phyloP scores from a whole-genome alignment of 2,329 filamentous ascomycete species.

The Aspergillus cejpii region DNA sequence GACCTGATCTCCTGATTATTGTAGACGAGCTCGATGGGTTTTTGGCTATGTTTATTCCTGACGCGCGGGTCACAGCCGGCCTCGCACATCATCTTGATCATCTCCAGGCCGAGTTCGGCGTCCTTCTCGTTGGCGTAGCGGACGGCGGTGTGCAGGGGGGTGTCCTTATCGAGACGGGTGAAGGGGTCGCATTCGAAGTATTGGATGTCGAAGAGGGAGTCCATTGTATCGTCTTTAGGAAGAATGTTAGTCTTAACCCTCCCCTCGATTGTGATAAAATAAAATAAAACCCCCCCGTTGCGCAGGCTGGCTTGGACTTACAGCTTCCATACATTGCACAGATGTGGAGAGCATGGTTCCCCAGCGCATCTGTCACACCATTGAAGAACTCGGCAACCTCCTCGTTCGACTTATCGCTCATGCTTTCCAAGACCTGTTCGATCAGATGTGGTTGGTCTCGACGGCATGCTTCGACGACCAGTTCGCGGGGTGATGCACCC shows the following conservation, averaged over 20 bases:
- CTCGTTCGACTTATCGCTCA: slow-evolving; percentile 52
- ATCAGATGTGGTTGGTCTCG: slow-evolving; percentile 87
- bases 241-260: not conserved
- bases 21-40: slow-evolving; percentile 42
- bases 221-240: slow-evolving; percentile 41
- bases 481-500: slow-evolving; percentile 79
- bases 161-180: slow-evolving; percentile 43
- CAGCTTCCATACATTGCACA: slow-evolving; percentile 81
- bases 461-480: slow-evolving; percentile 85
- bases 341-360: slow-evolving; percentile 83
- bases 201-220: slow-evolving; percentile 43
- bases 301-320: slow-evolving; percentile 42
- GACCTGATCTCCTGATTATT: slow-evolving; percentile 39
- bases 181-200: slow-evolving; percentile 45
- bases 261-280: too few species aligned
- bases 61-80: slow-evolving; percentile 45
- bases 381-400: slow-evolving; percentile 75
- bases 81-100: slow-evolving; percentile 47
- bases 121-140: slow-evolving; percentile 45
- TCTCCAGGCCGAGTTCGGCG: slow-evolving; percentile 37
- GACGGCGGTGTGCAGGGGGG: slow-evolving; percentile 42
- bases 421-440: slow-evolving; percentile 60
- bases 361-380: slow-evolving; percentile 73
- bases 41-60: slow-evolving; percentile 44
- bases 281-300: too few species aligned